Evolutionary conservation across 192 early-diverging fungal genomes (phyloP), one percentile per base, ranked within the genome.

Genomic region (Gaertneriomyces sp.): DNA sequence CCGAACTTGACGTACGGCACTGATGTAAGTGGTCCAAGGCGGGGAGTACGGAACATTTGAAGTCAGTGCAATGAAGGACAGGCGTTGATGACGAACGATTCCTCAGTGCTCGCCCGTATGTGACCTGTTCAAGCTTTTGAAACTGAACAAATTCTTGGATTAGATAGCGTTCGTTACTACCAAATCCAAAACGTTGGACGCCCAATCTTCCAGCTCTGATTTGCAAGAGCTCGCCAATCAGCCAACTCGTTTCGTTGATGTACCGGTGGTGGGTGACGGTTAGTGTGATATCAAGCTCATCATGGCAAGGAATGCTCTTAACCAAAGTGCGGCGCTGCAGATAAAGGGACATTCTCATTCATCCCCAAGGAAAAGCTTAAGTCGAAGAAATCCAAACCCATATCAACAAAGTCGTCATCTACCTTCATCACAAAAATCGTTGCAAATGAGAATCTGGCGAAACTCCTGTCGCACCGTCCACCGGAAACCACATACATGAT

Each of bases 401-500:
- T 60, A 14, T 53, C 63, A 3, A 61, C 45, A 19, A 71, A 71
- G 41, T 25, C 73, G 7, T 57, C 41, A 6, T 33, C 76, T 14
- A n/a, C 53, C 6, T 76, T 82, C 54, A 72, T 82, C n/a, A 52
- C 64, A 8, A 72, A 62, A 53, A 73, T 79, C 12, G 63, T 73
- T 1, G 71, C 77, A 2, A 60, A 77, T 61, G 81, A 79, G 56
- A 16, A 71, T 6, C 66, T 82, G 45, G 81, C 81, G 12, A 66
- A 75, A 45, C 65, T 82, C 44, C 61, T 82, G 14, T 61, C 73
- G 7, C 47, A 55, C 33, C 49, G 64, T 1, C 42, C 64, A 16
- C 11, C 53, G 7, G 80, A 82, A 49, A 58, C 63, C 43, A 85
- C 85, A 0, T 89, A 88, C 69, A 60, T 92, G 45, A 90, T 92